Conservation (phyloP, 2,329 filamentous ascomycete genomes). For the Aspergillus sp. region DNA sequence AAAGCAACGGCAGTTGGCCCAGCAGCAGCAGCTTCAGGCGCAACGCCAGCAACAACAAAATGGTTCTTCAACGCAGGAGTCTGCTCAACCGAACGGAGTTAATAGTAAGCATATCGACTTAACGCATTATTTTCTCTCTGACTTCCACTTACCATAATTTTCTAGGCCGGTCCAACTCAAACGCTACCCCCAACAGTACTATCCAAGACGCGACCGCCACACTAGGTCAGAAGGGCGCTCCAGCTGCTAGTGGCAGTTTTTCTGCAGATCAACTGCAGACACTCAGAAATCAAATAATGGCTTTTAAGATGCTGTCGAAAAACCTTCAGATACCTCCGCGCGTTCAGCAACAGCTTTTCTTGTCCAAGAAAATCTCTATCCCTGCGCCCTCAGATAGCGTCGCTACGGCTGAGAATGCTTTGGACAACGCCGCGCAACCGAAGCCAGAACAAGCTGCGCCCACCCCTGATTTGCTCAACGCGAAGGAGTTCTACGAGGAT, state of each 20-base stretch:
- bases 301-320: conserved; percentile 87
- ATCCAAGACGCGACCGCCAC: conserved; percentile 24
- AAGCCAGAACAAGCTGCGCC: conserved; percentile 32
- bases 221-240: conserved; percentile 29
- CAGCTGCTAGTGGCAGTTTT: conserved; percentile 58
- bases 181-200: conserved; percentile 32
- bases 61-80: conserved; percentile 31
- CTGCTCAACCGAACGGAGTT: conserved; percentile 39
- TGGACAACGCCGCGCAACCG: conserved; percentile 41
- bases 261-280: conserved; percentile 75
- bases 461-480: conserved; percentile 25
- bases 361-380: conserved; percentile 48
- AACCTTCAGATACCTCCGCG: conserved; percentile 76
- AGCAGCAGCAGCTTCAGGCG: conserved; percentile 39
- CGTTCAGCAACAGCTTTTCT: conserved; percentile 81
- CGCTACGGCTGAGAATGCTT: conserved; percentile 31
- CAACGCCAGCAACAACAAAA: conserved; percentile 50
- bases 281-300: conserved; percentile 81
- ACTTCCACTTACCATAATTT: neutral
- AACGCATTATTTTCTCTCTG: neutral
- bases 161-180: conserved; percentile 37
- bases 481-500: conserved; percentile 62
- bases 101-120: conserved; percentile 35
- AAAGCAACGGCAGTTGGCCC: conserved; percentile 49
- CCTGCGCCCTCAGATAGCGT: conserved; percentile 39